Evolutionary conservation across 2,329 filamentous ascomycete species (phyloP), one percentile per base, ranked within the genome.

Genomic region (Talaromyces marneffei): DNA sequence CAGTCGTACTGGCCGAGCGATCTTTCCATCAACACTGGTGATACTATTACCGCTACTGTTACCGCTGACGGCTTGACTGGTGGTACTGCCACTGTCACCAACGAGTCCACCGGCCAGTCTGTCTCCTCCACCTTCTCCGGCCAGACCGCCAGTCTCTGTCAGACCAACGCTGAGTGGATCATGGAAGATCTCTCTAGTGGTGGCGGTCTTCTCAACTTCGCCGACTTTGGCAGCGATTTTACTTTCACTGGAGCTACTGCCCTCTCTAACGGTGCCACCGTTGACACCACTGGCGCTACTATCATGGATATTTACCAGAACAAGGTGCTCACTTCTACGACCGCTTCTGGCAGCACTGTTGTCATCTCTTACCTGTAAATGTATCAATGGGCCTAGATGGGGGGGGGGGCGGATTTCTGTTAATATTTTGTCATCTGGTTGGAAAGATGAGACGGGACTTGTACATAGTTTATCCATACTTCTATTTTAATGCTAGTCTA

Each of bases 81-180:
- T 54, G 82, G 82, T 29, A 75, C 74, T 4, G 79, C 79, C 16
- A 74, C 72, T 33, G 73, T 84, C 57, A 74, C 82, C 65, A 86
- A 86, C 70, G 66, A 77, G 65, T 78, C 75, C 12, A 85, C 77
- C 2, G 83, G 83, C 56, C 69, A 82, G 68, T 77, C 68, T 3
- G 83, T 82, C 33, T 78, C 77, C 12, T 80, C 87, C 72, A 78
- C 74, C 3, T 80, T 86, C 71, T 74, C 67, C 44, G 75, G 44
- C 16, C 50, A 57, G 42, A 54, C 48, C 16, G 31, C 68, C n/a
- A 73, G 69, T 2, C 77, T 86, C 20, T 82, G 79, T 67, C 76
- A 83, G 68, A 79, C 79, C 66, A 85, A 85, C 64, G 84, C 83
- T 14, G 84, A 87, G 69, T 87, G 84, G 83, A 86, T 87, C 66